A percentile compares a stretch with the other conserved stretches of the same genome.
Evolutionary conservation across 1,284 basidiomycete genomes (phyloP).

Genomic region (Hemileia vastatrix): DNA sequence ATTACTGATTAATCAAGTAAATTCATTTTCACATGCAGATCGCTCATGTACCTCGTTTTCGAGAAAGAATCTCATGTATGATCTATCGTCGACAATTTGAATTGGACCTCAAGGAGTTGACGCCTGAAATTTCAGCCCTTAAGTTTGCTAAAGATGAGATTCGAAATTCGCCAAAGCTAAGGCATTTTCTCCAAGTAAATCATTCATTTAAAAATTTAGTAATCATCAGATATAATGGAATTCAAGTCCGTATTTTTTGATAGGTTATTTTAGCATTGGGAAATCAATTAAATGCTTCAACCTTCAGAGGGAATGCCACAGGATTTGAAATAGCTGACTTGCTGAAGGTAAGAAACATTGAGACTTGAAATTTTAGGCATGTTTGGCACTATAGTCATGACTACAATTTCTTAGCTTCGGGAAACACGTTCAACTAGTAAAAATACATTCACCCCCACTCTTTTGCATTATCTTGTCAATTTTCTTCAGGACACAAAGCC

Average conservation of each 20-base stretch:
- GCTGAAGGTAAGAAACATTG: slow-evolving; percentile 54
- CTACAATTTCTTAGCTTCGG: slow-evolving; percentile 53
- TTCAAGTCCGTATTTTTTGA: slow-evolving; percentile 13
- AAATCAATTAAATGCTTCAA: slow-evolving; percentile 69
- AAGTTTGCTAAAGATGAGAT: slow-evolving; percentile 64
- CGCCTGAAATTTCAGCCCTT: slow-evolving; percentile 69
- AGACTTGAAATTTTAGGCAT: background rate
- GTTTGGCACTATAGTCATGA: background rate
- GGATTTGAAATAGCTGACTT: slow-evolving; percentile 76
- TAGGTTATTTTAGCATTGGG: slow-evolving; percentile 65
- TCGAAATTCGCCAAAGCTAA: slow-evolving; percentile 60
- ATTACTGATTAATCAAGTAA: background rate
- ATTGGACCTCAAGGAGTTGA: slow-evolving; percentile 68
- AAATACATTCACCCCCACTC: slow-evolving; percentile 62
- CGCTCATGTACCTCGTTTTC: slow-evolving; percentile 63
- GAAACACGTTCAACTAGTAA: slow-evolving; percentile 56
- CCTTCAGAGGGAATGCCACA: slow-evolving; percentile 67
- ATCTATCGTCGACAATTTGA: slow-evolving; percentile 70
- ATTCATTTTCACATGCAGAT: slow-evolving; percentile 50
- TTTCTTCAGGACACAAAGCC: slow-evolving; percentile 63
- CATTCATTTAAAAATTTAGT: background rate
- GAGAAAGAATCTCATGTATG: slow-evolving; percentile 67
- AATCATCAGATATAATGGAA: background rate
- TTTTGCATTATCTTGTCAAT: slow-evolving; percentile 73
- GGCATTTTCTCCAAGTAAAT: slow-evolving; percentile 58